Evolutionary conservation across 345 rosid genomes (phyloP), one percentile per base, ranked within the genome.

Genomic region (Gossypium thurberi): DNA sequence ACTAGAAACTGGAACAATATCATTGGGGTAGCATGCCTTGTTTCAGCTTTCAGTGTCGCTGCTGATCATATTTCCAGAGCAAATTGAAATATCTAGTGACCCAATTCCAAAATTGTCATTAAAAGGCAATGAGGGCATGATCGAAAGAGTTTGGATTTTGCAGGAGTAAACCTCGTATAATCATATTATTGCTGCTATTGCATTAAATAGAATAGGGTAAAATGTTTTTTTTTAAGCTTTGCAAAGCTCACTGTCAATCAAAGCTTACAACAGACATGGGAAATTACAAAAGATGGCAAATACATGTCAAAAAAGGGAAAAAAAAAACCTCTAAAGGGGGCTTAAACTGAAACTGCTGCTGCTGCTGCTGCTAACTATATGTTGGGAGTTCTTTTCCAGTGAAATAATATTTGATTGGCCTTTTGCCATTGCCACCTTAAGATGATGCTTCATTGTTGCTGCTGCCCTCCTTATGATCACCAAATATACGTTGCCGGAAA

Each of bases 401-500:
- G 28, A 69, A 60, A 58, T 67, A 67, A 37, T 50, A 65, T 44
- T 33, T 5, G 25, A 21, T 46, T 69, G 63, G 44, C 48, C 48
- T 44, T 21, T 48, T 46, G 18, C 40, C 65, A 60, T 57, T 23
- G 62, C 33, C 71, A 63, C 63, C 78, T 83, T 74, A 82, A 50
- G 87, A 61, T n/a, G 90, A 58, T 10, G 90, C 76, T 3, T 70
- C 65, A 17, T n/a, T 72, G 15, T 77, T 73, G 64, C 79, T 63
- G 65, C 80, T 12, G 5, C 52, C 52, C 52, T 48, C 56, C 82
- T 90, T 90, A 77, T 85, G 97, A 81, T 95, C 98, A 4, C 97
- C 98, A 53, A 95, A 95, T 77, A 95, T 75, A 48, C 98, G 94
- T 69, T 89, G 98, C 62, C 91, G 80, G 88, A 95, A 95, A 82